Percentiles rank a stretch among this genome's conserved stretches.
Conservation (phyloP, 257 asterid genomes). For the Plantago elongata region DNA sequence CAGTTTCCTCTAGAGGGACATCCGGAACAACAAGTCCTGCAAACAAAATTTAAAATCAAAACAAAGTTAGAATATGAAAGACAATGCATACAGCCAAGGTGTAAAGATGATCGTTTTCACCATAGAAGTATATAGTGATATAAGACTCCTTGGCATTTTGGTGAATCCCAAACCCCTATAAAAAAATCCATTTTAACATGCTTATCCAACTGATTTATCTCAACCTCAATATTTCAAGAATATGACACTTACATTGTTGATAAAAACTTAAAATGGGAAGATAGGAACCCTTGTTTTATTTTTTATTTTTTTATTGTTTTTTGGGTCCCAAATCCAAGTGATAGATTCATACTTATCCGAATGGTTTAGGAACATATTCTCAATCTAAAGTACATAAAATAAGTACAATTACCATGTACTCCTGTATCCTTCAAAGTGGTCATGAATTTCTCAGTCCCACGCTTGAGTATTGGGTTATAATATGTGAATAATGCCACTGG, state of each 20-base stretch:
- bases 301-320: too few species aligned
- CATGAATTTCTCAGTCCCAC: conserved; percentile 80
- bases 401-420: conserved; percentile 51
- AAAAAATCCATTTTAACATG: too few species aligned
- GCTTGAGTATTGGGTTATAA: conserved; percentile 88
- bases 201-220: too few species aligned
- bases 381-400: not conserved
- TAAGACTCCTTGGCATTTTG: too few species aligned
- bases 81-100: not conserved
- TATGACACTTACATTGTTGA: not conserved
- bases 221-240: too few species aligned
- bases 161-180: too few species aligned
- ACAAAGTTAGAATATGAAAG: not conserved
- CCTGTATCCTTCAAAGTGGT: conserved; percentile 63
- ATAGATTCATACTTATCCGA: too few species aligned
- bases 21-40: conserved; percentile 92
- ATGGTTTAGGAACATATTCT: too few species aligned
- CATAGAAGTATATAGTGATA: too few species aligned
- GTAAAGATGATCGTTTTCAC: not conserved
- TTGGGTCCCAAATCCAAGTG: too few species aligned
- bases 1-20: conserved; percentile 87
- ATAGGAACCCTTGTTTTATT: too few species aligned
- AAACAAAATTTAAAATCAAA: conserved; percentile 4
- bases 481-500: conserved; percentile 80
- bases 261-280: not conserved